Conservation (phyloP, 225 moss, liverwort and hornwort species). For the Lunularia cruciata region DNA sequence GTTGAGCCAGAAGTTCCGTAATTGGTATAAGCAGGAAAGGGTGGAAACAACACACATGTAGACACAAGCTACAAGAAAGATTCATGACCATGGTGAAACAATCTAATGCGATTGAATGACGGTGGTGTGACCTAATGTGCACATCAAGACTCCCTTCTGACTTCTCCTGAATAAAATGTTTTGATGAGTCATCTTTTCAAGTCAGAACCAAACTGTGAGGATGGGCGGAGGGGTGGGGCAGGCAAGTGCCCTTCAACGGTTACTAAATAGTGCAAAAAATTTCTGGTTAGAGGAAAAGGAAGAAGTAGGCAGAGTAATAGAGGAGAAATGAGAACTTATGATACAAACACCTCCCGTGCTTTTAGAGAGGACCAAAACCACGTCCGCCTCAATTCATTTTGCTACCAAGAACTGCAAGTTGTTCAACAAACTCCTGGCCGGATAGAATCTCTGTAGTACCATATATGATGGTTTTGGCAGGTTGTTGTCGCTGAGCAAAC, state of each 20-base stretch:
- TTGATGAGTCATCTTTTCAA: background rate
- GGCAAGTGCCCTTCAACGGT: background rate
- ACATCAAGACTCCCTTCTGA: constrained; percentile 10
- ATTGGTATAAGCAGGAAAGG: too few species aligned
- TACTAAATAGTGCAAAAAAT: constrained; percentile 11
- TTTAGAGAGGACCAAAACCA: constrained; percentile 35
- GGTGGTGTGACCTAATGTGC: background rate
- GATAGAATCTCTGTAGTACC: constrained; percentile 90
- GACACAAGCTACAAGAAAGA: constrained; percentile 1
- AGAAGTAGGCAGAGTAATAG: constrained; percentile 8
- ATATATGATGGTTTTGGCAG: constrained; percentile 87
- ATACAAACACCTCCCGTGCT: constrained; percentile 30
- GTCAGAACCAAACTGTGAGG: background rate
- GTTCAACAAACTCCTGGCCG: constrained; percentile 88
- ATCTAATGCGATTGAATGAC: background rate
- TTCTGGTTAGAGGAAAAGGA: constrained; percentile 4
- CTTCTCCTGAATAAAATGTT: constrained; percentile 8
- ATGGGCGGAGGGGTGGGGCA: constrained; percentile 5
- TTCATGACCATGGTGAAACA: background rate
- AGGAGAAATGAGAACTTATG: constrained; percentile 29
- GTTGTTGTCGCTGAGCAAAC: constrained; percentile 92
- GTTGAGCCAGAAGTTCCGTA: too few species aligned
- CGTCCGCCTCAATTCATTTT: constrained; percentile 82
- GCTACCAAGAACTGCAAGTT: constrained; percentile 79
- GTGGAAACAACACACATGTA: background rate